phyloP scores from a whole-genome alignment of 345 rosid genomes.

The Gossypium sturtianum region DNA sequence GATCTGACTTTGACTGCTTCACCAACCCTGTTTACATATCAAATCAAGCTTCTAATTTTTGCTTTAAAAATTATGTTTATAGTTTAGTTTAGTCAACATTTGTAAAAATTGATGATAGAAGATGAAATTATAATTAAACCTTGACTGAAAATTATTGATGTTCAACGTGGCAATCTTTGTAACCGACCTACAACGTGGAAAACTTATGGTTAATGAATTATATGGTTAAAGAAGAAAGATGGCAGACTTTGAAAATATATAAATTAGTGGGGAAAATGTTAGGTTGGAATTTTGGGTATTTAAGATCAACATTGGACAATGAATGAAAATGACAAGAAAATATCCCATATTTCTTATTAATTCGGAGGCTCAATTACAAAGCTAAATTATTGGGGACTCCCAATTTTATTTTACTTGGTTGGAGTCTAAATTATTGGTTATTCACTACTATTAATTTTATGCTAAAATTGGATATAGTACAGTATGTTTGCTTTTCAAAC shows the following conservation, averaged over 20 bases:
- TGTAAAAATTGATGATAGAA: not conserved
- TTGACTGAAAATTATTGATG: not conserved
- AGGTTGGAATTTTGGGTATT: not conserved
- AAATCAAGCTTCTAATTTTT: not conserved
- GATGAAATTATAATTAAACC: not conserved
- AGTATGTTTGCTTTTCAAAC: not conserved
- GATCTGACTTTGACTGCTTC: constrained; percentile 1
- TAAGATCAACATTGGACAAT: not conserved
- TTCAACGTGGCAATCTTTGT: not conserved
- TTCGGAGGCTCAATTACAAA: not conserved
- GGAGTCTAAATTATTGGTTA: no score
- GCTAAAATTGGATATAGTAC: not conserved
- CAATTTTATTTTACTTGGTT: no score
- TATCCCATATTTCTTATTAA: not conserved
- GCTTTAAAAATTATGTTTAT: not conserved
- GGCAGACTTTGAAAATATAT: not conserved
- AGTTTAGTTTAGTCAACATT: not conserved
- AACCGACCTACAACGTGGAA: not conserved
- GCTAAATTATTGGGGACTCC: no score
- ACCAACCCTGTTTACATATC: not conserved
- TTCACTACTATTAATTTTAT: not conserved
- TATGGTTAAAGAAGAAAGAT: not conserved
- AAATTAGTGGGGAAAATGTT: not conserved
- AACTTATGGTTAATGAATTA: not conserved
- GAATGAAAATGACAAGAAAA: not conserved